phyloP scores from a whole-genome alignment of 805 yeast genomes.

The Wickerhamomyces hampshirensis region DNA sequence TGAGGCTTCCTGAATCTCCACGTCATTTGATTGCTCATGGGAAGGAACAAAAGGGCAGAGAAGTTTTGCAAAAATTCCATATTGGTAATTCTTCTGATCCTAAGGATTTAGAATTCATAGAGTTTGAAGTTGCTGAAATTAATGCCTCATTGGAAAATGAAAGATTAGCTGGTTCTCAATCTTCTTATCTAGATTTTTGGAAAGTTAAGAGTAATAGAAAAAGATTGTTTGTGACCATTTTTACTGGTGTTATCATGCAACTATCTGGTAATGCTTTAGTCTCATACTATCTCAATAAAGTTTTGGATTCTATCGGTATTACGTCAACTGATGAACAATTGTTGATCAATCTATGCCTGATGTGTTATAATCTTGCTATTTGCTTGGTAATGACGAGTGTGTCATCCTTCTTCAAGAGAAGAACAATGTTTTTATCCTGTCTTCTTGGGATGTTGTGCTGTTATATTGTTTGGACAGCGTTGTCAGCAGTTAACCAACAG shows the following conservation, averaged over 20 bases:
- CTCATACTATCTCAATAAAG: conserved; percentile 45
- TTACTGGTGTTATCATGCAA: conserved; percentile 36
- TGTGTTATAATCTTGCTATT: conserved; percentile 37
- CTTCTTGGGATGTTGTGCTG: conserved; percentile 31
- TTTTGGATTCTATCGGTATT: conserved; percentile 49
- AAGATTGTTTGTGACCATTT: conserved; percentile 32
- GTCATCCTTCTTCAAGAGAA: conserved; percentile 27
- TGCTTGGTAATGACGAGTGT: conserved; percentile 25
- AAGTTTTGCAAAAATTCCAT: conserved; percentile 34
- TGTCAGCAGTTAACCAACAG: conserved; percentile 41
- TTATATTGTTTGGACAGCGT: conserved; percentile 37
- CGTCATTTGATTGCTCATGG: conserved; percentile 39
- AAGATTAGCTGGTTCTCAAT: conserved; percentile 24
- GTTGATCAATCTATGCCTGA: conserved; percentile 43
- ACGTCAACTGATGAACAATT: conserved; percentile 39
- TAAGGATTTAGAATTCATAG: conserved; percentile 23
- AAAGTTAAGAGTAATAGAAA: conserved; percentile 32
- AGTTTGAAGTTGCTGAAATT: conserved; percentile 37
- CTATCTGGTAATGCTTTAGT: conserved; percentile 48
- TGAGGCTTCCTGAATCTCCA: conserved; percentile 46
- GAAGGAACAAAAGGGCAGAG: conserved; percentile 38
- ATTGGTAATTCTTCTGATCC: conserved; percentile 28
- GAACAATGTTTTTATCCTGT: conserved; percentile 33
- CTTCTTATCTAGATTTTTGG: conserved; percentile 34
- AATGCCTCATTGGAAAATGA: conserved; percentile 37